A percentile compares a stretch with the other conserved stretches of the same genome.
phyloP scores from a whole-genome alignment of 1,139 yeast species.

The Wickerhamomyces sp. region DNA sequence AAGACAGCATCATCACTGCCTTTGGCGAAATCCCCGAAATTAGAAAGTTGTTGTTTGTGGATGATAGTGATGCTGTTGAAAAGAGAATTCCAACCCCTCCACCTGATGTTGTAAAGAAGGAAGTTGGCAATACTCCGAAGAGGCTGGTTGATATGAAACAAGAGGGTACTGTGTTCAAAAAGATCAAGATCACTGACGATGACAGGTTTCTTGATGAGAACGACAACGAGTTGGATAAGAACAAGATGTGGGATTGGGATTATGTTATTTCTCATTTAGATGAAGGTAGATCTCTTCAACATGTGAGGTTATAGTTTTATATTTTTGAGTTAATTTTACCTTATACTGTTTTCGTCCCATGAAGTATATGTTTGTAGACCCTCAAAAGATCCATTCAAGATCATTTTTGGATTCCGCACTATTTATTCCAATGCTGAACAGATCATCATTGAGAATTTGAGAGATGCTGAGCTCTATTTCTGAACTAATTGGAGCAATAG shows the following conservation, averaged over 20 bases:
- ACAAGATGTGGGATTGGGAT: conserved; percentile 20
- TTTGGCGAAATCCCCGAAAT: conserved; percentile 18
- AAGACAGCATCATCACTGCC: conserved; percentile 17
- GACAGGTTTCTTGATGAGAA: conserved; percentile 18
- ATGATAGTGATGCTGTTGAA: conserved; percentile 2
- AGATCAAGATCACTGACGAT: conserved; percentile 14
- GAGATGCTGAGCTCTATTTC: background rate
- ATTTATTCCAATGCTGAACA: background rate
- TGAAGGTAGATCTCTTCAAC: background rate
- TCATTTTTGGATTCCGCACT: background rate
- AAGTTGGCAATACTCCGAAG: background rate
- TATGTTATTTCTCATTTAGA: conserved; percentile 10
- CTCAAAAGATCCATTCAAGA: background rate
- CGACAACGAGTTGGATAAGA: conserved; percentile 11
- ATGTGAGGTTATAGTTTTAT: background rate
- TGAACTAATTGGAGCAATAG: conserved; percentile 2
- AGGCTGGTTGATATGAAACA: conserved; percentile 2
- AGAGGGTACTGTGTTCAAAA: conserved; percentile 10
- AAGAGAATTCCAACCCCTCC: conserved; percentile 19
- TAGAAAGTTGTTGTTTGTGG: conserved; percentile 13
- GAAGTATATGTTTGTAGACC: too few relatives aligned
- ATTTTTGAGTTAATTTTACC: background rate
- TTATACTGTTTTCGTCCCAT: too few relatives aligned
- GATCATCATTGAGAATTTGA: background rate
- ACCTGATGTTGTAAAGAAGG: conserved; percentile 11